phyloP scores from a whole-genome alignment of 805 yeast species.

The Starmerella floricola region DNA sequence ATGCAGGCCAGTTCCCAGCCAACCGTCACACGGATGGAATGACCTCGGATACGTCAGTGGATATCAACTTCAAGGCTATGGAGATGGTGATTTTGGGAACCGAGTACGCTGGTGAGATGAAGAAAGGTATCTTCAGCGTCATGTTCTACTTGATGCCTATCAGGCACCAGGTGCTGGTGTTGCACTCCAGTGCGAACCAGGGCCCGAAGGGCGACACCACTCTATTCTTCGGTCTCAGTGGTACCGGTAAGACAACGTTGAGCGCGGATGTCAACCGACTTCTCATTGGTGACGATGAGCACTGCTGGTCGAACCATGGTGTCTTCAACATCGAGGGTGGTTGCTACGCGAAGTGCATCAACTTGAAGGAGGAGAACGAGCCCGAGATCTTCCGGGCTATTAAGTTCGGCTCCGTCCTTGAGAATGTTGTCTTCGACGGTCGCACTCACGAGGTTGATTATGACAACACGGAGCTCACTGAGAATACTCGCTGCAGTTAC shows the following conservation, averaged over 20 bases:
- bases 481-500: slow-evolving; percentile 96
- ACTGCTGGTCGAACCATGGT: slow-evolving; percentile 98
- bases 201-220: slow-evolving; percentile 81
- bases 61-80: slow-evolving; percentile 92
- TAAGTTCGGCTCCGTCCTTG: slow-evolving; percentile 86
- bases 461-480: slow-evolving; percentile 70
- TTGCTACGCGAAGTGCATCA: slow-evolving; percentile 95
- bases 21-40: slow-evolving; percentile 91
- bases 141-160: slow-evolving; percentile 99
- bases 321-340: slow-evolving; percentile 99
- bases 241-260: slow-evolving; percentile 96
- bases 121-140: slow-evolving; percentile 96
- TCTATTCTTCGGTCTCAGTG: slow-evolving; percentile 89
- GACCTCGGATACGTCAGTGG: slow-evolving; percentile 93
- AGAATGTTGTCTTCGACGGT: slow-evolving; percentile 81
- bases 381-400: slow-evolving; percentile 96
- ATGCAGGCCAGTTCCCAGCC: slow-evolving; percentile 98
- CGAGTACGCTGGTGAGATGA: slow-evolving; percentile 99
- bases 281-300: slow-evolving; percentile 97
- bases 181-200: slow-evolving; percentile 92
- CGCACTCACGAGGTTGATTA: slow-evolving; percentile 73
- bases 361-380: slow-evolving; percentile 79
- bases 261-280: slow-evolving; percentile 91
- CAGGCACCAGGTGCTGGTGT: slow-evolving; percentile 76
- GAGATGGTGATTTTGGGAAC: slow-evolving; percentile 98